Conservation (phyloP, 164 flowering plant species). For the Amborella trichopoda region DNA sequence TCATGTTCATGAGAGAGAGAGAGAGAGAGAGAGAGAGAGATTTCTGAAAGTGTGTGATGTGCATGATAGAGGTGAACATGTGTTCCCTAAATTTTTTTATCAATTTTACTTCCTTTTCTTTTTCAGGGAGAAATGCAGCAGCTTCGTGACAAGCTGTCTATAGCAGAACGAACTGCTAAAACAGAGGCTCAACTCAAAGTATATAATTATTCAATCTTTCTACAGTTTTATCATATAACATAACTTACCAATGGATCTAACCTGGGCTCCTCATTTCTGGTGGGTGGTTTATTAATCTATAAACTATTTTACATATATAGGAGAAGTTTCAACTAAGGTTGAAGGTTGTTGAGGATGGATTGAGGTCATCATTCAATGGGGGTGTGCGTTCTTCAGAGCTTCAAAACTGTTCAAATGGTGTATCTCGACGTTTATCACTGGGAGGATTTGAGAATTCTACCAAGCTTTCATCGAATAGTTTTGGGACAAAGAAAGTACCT, state of each 20-base stretch:
- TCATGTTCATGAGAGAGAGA: too few species aligned
- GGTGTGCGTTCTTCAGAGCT: constrained; percentile 36
- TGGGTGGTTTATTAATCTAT: neutral
- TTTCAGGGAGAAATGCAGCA: constrained; percentile 85
- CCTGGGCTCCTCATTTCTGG: neutral
- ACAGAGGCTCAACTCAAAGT: constrained; percentile 77
- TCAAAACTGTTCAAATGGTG: constrained; percentile 53
- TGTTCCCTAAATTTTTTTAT: too few species aligned
- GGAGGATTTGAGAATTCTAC: constrained; percentile 13
- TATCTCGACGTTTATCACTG: constrained; percentile 9
- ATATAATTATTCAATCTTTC: constrained; percentile 5
- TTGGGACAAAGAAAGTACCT: constrained; percentile 42
- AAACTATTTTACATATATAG: constrained; percentile 15
- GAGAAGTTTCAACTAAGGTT: constrained; percentile 59
- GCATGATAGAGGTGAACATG: too few species aligned
- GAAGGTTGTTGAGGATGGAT: constrained; percentile 60
- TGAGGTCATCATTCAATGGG: constrained; percentile 39
- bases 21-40: too few species aligned
- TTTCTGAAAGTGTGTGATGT: too few species aligned
- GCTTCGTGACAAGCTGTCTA: constrained; percentile 66
- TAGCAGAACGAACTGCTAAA: constrained; percentile 59
- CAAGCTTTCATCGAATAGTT: constrained; percentile 19
- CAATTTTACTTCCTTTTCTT: too few species aligned
- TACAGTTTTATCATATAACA: neutral
- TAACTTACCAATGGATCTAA: neutral